Evolutionary conservation across 257 asterid species (phyloP), one percentile per base, ranked within the genome.

Genomic region (Solanum boliviense): DNA sequence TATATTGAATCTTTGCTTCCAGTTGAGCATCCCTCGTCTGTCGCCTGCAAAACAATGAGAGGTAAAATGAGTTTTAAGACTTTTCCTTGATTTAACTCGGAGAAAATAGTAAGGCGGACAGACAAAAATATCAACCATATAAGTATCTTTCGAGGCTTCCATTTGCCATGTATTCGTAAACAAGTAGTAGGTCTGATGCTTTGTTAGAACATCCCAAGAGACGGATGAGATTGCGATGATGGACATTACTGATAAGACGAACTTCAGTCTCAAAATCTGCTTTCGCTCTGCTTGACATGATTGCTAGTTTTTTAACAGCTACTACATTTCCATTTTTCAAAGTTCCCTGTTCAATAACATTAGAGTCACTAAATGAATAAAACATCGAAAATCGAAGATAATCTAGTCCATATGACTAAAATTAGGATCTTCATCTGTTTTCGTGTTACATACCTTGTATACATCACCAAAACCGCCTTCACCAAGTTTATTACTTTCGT

Each of bases 391-490:
- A 31, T 18, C 10, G 10, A 35, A 35, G 48, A 11, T 74, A 18
- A 72, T 73, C 44, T 9, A 31, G 29, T 10, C 3, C 13, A 46
- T 27, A 9, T 27, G 39, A 81, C 21, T 1, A 29, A 81, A 3
- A 44, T 46, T 18, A 48, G 31, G 39, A 82, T 82, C 85, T 46
- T 18, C 27, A 29, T 18, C 68, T 81, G 29, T 46, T 81, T 27
- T 20, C 13, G 20, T 5, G 44, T 52, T 86, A 70, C 81, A 73
- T 34, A 74, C 98, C 96, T 94, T 96, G 93, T 90, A 96, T 15
- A 95, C 98, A 86, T 88, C 95, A n/a, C 99, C 98, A 84, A 94
- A 96, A 62, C 94, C 95, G 8, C 99, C 98, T 90, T 92, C 97
- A 44, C 99, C 99, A 6, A 96, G 93, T 72, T 96, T 96, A 82